These are phyloP conservation scores for Wallacemonas collosoma DNA, from an alignment of 208 protist genomes.

Conservation along the genomic window DNA sequence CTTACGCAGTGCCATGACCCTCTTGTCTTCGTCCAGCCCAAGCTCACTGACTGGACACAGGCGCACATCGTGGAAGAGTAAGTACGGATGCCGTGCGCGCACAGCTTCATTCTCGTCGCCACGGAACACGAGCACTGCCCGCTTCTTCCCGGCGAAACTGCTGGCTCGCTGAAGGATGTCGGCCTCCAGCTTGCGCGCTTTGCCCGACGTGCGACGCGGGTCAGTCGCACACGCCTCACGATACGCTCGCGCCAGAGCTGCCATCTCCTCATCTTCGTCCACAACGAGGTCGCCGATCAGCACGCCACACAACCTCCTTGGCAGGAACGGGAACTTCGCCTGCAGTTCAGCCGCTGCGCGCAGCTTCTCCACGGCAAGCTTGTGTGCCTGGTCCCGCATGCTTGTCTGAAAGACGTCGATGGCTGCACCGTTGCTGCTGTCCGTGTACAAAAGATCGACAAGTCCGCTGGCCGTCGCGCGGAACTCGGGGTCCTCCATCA, in stretches of 20 bases:
- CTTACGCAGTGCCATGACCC: constrained; percentile 19
- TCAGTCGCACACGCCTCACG: constrained; percentile 1
- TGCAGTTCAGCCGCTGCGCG: constrained; percentile 33
- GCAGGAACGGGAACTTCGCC: constrained; percentile 56
- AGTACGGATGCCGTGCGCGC: constrained; percentile 58
- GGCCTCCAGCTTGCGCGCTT: constrained; percentile 14
- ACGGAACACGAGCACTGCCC: constrained; percentile 44
- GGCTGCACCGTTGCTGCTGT: constrained; percentile 15
- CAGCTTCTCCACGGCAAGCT: constrained; percentile 34
- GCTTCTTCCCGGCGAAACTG: constrained; percentile 25
- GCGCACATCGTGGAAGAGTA: constrained; percentile 42
- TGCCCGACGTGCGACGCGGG: background rate
- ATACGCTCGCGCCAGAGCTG: constrained; percentile 21
- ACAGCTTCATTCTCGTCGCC: constrained; percentile 62
- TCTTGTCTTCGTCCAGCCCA: constrained; percentile 33
- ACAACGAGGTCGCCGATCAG: constrained; percentile 45
- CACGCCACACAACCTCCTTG: constrained; percentile 40
- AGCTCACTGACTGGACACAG: constrained; percentile 53
- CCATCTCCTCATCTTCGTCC: constrained; percentile 29
- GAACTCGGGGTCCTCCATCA: constrained; percentile 48
- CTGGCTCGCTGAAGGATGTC: constrained; percentile 25
- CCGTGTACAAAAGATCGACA: constrained; percentile 26
- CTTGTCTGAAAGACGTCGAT: constrained; percentile 24
- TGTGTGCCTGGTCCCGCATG: constrained; percentile 19
- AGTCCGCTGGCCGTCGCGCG: constrained; percentile 40